phyloP scores from a whole-genome alignment of 2,329 filamentous ascomycete species.

The Cercospora canescens region DNA sequence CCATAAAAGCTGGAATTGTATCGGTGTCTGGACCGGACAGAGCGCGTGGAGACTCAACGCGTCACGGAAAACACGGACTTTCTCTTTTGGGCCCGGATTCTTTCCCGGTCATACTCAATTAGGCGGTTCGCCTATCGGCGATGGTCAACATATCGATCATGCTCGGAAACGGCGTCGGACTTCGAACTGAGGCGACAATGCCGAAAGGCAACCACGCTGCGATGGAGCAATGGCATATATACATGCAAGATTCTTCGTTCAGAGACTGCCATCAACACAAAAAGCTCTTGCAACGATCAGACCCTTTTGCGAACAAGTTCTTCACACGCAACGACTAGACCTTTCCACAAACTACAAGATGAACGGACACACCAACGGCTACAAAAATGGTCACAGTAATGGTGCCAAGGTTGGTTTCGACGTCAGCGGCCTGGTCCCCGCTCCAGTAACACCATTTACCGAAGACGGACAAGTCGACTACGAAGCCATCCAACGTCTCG shows the following conservation, averaged over 20 bases:
- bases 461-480: slow-evolving; percentile 50
- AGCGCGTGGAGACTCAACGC: neutral
- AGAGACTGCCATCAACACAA: too few relatives aligned
- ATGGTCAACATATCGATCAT: neutral
- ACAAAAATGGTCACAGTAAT: neutral
- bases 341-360: neutral
- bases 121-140: neutral
- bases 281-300: neutral
- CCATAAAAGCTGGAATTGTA: neutral
- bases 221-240: neutral
- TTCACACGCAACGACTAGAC: neutral
- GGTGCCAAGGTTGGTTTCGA: neutral
- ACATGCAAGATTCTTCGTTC: too few relatives aligned
- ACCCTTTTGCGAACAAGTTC: neutral
- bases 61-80: neutral
- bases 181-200: neutral
- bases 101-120: neutral
- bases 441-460: slow-evolving; percentile 14
- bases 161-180: neutral
- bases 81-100: neutral
- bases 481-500: slow-evolving; percentile 54
- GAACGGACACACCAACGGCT: neutral
- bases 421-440: neutral
- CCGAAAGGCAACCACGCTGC: neutral
- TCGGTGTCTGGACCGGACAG: neutral